Evolutionary conservation across 805 yeast genomes (phyloP).

Genomic region (Starmerella sirachaensis): DNA sequence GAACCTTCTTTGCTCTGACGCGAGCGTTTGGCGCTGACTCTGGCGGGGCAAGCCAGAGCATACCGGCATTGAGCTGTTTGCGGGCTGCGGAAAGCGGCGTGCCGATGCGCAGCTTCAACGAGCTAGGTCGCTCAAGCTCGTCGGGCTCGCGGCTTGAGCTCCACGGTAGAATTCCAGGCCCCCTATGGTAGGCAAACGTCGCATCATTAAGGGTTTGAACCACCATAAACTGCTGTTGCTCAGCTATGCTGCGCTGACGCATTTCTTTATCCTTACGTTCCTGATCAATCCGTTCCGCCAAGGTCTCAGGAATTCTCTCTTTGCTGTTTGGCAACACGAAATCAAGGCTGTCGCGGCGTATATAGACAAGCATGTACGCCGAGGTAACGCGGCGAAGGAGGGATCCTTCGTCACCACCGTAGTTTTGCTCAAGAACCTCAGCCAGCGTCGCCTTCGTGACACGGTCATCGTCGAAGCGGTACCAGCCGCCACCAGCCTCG

Average conservation of each 20-base stretch:
- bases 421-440: constrained; percentile 86
- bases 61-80: constrained; percentile 9
- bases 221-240: constrained; percentile 35
- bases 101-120: constrained; percentile 13
- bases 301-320: constrained; percentile 51
- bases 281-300: constrained; percentile 49
- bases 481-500: constrained; percentile 49
- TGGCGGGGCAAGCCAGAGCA: constrained; percentile 16
- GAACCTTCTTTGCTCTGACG: constrained; percentile 9
- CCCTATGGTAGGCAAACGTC: constrained; percentile 10
- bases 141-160: constrained; percentile 1
- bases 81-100: constrained; percentile 7
- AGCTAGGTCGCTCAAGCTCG: constrained; percentile 11
- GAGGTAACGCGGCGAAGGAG: constrained; percentile 71
- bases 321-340: constrained; percentile 42
- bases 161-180: constrained; percentile 16
- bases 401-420: constrained; percentile 54
- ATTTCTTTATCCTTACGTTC: constrained; percentile 49
- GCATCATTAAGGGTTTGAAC: constrained; percentile 8
- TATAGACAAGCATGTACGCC: constrained; percentile 93
- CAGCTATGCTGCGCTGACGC: constrained; percentile 51
- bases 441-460: constrained; percentile 76
- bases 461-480: constrained; percentile 86
- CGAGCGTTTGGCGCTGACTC: constrained; percentile 9
- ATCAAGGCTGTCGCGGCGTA: constrained; percentile 49